Percentiles rank a stretch among this genome's conserved stretches.
phyloP scores from a whole-genome alignment of 805 yeast species.

The Nakazawaea ishiwadae region DNA sequence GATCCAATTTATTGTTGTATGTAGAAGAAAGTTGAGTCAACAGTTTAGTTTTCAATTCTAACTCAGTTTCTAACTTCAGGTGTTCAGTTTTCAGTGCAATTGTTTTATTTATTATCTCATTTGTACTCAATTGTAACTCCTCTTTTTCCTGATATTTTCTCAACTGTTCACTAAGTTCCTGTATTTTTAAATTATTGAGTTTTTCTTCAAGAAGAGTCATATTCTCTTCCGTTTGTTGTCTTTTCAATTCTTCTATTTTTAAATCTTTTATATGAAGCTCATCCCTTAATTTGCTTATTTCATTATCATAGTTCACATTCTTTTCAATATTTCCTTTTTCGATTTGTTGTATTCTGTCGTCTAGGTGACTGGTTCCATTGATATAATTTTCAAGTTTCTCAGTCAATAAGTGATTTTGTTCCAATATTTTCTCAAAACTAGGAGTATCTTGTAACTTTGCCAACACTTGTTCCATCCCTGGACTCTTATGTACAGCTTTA shows the following conservation, averaged over 20 bases:
- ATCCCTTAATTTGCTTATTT: background rate
- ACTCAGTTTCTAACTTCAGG: background rate
- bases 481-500: too few species aligned
- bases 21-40: background rate
- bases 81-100: background rate
- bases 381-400: background rate
- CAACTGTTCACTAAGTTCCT: slow-evolving; percentile 1
- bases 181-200: background rate
- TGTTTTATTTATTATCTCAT: background rate
- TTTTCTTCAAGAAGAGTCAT: slow-evolving; percentile 4
- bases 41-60: slow-evolving; percentile 3
- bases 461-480: too few species aligned
- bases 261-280: background rate
- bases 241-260: background rate
- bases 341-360: background rate
- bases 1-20: background rate
- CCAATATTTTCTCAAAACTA: background rate
- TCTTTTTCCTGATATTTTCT: slow-evolving; percentile 1
- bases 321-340: too few species aligned
- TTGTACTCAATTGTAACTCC: background rate
- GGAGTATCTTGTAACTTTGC: background rate
- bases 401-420: background rate
- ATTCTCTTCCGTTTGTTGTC: background rate
- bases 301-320: too few species aligned
- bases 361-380: background rate